phyloP scores from a whole-genome alignment of 371 early-diverging fungal species.

The Synchytrium microbalum region DNA sequence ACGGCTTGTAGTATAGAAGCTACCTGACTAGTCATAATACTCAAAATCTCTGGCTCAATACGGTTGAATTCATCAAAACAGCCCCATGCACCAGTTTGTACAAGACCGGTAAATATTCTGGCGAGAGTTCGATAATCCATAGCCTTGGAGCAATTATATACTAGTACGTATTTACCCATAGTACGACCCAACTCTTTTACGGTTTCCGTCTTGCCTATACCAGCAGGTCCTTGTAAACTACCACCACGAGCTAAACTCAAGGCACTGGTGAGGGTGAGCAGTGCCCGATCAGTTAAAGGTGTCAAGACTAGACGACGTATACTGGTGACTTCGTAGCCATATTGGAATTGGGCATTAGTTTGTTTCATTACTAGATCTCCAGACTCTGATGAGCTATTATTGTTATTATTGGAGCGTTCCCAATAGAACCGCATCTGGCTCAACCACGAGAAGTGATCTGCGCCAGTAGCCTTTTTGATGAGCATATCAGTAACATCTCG shows the following conservation, averaged over 20 bases:
- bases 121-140: conserved; percentile 44
- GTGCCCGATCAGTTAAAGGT: conserved; percentile 50
- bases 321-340: conserved; percentile 30
- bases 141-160: conserved; percentile 51
- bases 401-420: conserved; percentile 36
- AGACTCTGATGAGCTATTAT: conserved; percentile 20
- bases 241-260: conserved; percentile 45
- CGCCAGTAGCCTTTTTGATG: conserved; percentile 35
- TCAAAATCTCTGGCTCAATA: conserved; percentile 47
- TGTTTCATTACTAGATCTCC: conserved; percentile 45
- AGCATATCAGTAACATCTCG: conserved; percentile 47
- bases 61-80: conserved; percentile 66
- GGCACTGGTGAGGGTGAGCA: conserved; percentile 48
- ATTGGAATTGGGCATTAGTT: conserved; percentile 41
- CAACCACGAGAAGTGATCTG: conserved; percentile 48
- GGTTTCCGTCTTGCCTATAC: conserved; percentile 61
- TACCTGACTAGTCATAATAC: conserved; percentile 46
- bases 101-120: conserved; percentile 42
- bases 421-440: conserved; percentile 47
- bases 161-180: conserved; percentile 47
- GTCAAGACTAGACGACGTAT: conserved; percentile 49
- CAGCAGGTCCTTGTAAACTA: conserved; percentile 46
- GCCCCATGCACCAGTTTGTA: conserved; percentile 53
- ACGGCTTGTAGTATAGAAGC: conserved; percentile 40
- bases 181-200: conserved; percentile 53